Evolutionary conservation across 1,284 basidiomycete species (phyloP).

Genomic region (Ganoderma resinaceum): DNA sequence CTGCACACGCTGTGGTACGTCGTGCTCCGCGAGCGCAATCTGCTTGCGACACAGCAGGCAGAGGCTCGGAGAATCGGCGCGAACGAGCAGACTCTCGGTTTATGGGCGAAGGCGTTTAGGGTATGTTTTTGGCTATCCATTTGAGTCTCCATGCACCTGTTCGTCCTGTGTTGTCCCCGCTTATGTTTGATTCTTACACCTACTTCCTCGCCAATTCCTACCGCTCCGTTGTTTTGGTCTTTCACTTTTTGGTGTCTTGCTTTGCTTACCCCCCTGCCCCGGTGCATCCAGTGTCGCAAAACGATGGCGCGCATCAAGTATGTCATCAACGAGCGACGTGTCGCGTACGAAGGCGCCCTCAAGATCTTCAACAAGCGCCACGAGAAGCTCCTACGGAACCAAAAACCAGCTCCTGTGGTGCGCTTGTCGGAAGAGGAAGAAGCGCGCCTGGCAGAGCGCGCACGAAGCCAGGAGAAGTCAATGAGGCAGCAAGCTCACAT

Average conservation of each 20-base stretch:
- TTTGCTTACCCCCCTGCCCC: neutral
- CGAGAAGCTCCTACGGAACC: slow-evolving; percentile 25
- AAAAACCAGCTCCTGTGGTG: slow-evolving; percentile 10
- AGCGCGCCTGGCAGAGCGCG: slow-evolving; percentile 23
- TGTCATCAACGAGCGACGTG: slow-evolving; percentile 89
- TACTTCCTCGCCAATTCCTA: neutral
- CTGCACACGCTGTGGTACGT: slow-evolving; percentile 95
- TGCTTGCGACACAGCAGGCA: slow-evolving; percentile 87
- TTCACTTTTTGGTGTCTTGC: neutral
- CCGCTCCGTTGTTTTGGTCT: neutral
- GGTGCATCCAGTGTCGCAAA: slow-evolving; percentile 79
- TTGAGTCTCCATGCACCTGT: neutral
- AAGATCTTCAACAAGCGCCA: slow-evolving; percentile 48
- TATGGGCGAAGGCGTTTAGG: slow-evolving; percentile 25
- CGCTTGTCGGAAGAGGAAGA: slow-evolving; percentile 29
- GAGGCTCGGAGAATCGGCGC: slow-evolving; percentile 71
- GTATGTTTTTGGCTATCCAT: slow-evolving; percentile 17
- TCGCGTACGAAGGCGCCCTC: slow-evolving; percentile 78
- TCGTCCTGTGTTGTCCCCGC: neutral
- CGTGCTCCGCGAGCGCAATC: slow-evolving; percentile 85
- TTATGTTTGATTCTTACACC: neutral
- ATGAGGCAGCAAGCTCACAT: slow-evolving; percentile 29
- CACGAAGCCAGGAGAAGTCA: slow-evolving; percentile 27
- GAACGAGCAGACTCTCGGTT: slow-evolving; percentile 19
- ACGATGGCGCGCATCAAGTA: slow-evolving; percentile 98